Percentiles rank a stretch among this genome's conserved stretches.
Evolutionary conservation across 495 filamentous ascomycete genomes (phyloP).

Genomic region (Podospora bellae-mahoneyi): DNA sequence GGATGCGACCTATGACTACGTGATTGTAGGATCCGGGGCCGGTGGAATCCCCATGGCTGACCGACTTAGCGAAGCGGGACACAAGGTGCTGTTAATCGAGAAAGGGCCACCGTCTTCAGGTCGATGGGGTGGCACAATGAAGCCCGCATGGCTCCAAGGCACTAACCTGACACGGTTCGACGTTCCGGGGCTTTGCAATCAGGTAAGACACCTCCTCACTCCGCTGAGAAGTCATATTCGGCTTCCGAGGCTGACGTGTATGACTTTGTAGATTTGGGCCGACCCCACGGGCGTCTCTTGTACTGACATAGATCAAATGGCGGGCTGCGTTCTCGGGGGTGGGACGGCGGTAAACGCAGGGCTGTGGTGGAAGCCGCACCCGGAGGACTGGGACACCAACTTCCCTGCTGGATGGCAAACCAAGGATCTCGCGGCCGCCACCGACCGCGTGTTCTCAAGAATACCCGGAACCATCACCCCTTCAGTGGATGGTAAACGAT

Average conservation of each 20-base stretch:
- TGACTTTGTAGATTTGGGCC: conserved; percentile 49
- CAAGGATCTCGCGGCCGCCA: conserved; percentile 55
- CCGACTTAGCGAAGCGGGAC: conserved; percentile 57
- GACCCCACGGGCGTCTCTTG: conserved; percentile 58
- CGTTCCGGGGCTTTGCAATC: conserved; percentile 67
- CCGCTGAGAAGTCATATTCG: not conserved
- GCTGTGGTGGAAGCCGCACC: conserved; percentile 48
- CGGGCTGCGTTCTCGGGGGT: conserved; percentile 70
- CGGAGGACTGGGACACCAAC: conserved; percentile 65
- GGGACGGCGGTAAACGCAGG: conserved; percentile 68
- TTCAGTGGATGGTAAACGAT: conserved; percentile 60
- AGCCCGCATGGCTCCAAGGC: conserved; percentile 59
- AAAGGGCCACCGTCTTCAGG: conserved; percentile 57
- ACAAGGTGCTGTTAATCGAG: conserved; percentile 60
- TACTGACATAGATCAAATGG: conserved; percentile 64
- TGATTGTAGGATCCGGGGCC: conserved; percentile 60
- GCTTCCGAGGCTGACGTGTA: not conserved
- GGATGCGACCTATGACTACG: conserved; percentile 57
- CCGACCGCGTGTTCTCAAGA: conserved; percentile 56
- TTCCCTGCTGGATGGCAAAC: conserved; percentile 69
- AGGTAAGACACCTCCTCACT: not conserved
- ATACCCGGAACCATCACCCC: conserved; percentile 67
- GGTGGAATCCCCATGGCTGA: conserved; percentile 62
- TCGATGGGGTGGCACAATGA: conserved; percentile 52
- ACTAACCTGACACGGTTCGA: conserved; percentile 68